Evolutionary conservation across 768 basidiomycete species (phyloP), one percentile per base, ranked within the genome.

Genomic region (Boletellus ananas): DNA sequence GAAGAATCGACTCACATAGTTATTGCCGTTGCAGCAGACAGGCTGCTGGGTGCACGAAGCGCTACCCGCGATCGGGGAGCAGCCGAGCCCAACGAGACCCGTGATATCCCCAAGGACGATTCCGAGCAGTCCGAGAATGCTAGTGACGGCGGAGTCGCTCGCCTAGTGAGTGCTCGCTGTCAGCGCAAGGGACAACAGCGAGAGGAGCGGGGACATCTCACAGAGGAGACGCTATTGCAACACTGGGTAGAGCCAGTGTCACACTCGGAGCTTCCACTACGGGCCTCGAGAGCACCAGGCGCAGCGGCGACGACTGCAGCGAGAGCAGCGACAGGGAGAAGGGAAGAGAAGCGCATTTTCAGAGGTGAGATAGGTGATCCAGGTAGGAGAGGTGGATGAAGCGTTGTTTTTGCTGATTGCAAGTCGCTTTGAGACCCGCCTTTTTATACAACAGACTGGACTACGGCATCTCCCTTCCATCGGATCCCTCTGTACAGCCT

Each of bases 1-100:
- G 9, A 21, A 25, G 17, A 1, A 5, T 0, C 4, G 7, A 27
- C 58, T 55, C 11, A 62, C 60, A 11, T 39, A 54, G 3, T 12
- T 20, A 5, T 62, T 50, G 2, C 40, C 45, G 6, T 34, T 47
- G 45, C 61, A 62, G 20, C 61, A 62, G 27, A 63, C 58, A 0
- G 61, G 17, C 33, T 64, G 45, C 20, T 49, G 35, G 13, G 38
- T 34, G 33, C 61, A 62, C 1, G 18, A 1, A 1, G 48, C 31
- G 10, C 47, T 56, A 10, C 49, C 61, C 0, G 16, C 3, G 0
- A 46, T 43, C 1, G 34, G 1, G 1, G n/a, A n/a, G 34, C 61
- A 63, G 11, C 11, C 6, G 0, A 48, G 12, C 14, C 55, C 61
- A 5, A 60, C 7, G 6, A 48, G 39, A 25, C 52, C 52, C 1